Evolutionary conservation across 116 monocot species (phyloP).

Genomic region (Posidonia oceanica): DNA sequence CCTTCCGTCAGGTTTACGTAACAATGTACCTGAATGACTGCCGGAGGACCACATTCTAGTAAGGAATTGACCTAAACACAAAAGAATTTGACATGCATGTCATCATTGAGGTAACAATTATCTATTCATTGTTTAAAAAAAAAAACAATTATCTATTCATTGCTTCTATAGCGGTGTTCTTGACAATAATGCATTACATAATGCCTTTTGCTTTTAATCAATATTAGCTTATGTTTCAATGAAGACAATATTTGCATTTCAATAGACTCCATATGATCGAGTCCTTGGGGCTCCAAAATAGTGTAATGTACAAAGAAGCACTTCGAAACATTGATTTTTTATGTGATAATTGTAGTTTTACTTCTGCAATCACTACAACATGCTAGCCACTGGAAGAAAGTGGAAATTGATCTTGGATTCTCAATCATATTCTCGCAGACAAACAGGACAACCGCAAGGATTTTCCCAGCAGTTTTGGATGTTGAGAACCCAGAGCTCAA

Average conservation of each 20-base stretch:
- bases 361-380: too few relatives aligned
- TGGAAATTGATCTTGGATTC: not conserved
- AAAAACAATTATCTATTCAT: too few relatives aligned
- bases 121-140: too few relatives aligned
- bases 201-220: too few relatives aligned
- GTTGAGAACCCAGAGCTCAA: conserved; percentile 97
- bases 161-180: not conserved
- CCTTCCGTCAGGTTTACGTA: conserved; percentile 64
- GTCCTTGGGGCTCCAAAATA: too few relatives aligned
- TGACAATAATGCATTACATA: too few relatives aligned
- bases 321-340: too few relatives aligned
- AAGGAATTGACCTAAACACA: conserved; percentile 88
- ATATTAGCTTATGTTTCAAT: too few relatives aligned
- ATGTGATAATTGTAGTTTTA: too few relatives aligned
- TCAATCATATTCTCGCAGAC: conserved; percentile 34
- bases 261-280: too few relatives aligned
- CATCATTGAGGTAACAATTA: conserved; percentile 74
- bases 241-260: too few relatives aligned
- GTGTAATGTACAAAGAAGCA: too few relatives aligned
- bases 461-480: conserved; percentile 89
- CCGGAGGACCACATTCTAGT: conserved; percentile 82
- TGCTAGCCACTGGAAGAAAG: not conserved
- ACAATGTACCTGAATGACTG: conserved; percentile 97
- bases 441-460: conserved; percentile 81
- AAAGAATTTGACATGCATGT: conserved; percentile 99